Base-by-base conservation (phyloP, 768 basidiomycete species). In the Suillus sp. region DNA sequence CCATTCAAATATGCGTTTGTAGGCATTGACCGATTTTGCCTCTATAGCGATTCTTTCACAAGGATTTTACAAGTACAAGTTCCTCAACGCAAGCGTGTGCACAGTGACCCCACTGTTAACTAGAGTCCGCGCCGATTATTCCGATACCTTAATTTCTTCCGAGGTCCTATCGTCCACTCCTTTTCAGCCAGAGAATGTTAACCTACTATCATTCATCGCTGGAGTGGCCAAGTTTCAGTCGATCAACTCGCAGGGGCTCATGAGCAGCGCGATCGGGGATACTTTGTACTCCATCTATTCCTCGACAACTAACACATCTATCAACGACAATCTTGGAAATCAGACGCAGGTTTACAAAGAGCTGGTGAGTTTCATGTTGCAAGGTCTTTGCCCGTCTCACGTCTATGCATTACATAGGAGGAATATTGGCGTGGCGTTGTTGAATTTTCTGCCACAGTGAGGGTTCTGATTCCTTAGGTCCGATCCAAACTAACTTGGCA, bases 131-230 rank as follows among this genome's bases (percentile, higher is more conserved):
- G 22, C 45, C 45, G 13, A 47, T 47, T 47, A 47, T 25, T 62
- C 62, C 42, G 14, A 40, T 20, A 55, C 43, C 16, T 14, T 57
- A 4, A 62, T 62, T 51, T 51, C 50, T 20, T 32, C 50, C 18
- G 27, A 20, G 27, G 4, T 30, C 50, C 20, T 4, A 3, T 51
- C 50, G 10, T 30, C 30, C 16, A 50, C 47, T 18, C 22, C 59
- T 4, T 47, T 60, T 27, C 43, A 22, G 47, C 4, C 22, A 27
- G 42, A 32, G 22, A 65, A 67, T 34, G 27, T 54, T 16, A 61
- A 60, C 5, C 47, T 70, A 16, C 50, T 63, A 1, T 48, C 40
- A 27, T 70, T 68, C 62, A 34, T 70, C 34, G 68, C 66, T 3
- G 54, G 53, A 10, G 56, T 65, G 7, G 6, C 37, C 59, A 45